These are phyloP conservation scores for Neophaeococcomyces aloes DNA, from an alignment of 2,329 filamentous ascomycete species.

Conservation along the genomic window DNA sequence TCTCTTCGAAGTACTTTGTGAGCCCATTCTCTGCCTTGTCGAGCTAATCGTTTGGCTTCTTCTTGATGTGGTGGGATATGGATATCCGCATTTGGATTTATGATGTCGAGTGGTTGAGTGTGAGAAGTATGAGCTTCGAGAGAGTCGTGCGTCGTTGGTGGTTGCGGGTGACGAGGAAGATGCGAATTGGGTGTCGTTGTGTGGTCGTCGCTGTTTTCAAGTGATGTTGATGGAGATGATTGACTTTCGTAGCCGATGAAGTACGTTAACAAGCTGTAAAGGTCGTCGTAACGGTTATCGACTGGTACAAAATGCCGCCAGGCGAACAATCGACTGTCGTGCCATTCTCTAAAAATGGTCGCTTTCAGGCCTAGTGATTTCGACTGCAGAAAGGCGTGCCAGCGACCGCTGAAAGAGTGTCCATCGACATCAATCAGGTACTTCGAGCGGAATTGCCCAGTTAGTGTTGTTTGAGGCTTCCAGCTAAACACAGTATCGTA, in stretches of 20 bases:
- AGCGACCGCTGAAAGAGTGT: conserved; percentile 33
- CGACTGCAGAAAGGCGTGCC: conserved; percentile 36
- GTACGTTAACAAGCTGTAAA: conserved; percentile 42
- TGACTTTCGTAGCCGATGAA: conserved; percentile 34
- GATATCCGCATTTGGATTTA: conserved; percentile 13
- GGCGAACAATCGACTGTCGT: conserved; percentile 41
- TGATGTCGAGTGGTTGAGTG: neutral
- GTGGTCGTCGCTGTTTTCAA: neutral
- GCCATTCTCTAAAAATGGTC: conserved; percentile 46
- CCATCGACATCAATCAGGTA: conserved; percentile 32
- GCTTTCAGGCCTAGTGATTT: conserved; percentile 43
- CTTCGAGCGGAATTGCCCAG: conserved; percentile 28
- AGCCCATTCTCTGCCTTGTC: conserved; percentile 29
- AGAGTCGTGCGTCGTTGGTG: neutral
- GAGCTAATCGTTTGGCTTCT: conserved; percentile 27
- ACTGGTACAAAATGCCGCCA: conserved; percentile 46
- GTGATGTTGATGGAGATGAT: conserved; percentile 6
- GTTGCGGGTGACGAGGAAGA: too few species aligned
- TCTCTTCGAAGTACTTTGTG: conserved; percentile 28
- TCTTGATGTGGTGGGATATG: conserved; percentile 26
- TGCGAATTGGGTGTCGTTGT: too few species aligned
- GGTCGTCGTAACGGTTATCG: conserved; percentile 41
- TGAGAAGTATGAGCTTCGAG: neutral
- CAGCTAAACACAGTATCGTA: conserved; percentile 26
- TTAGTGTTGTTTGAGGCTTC: conserved; percentile 23